Percentiles rank a stretch among this genome's conserved stretches.
Conservation (phyloP, 2,329 filamentous ascomycete genomes). For the Sclerotinia trifoliorum region DNA sequence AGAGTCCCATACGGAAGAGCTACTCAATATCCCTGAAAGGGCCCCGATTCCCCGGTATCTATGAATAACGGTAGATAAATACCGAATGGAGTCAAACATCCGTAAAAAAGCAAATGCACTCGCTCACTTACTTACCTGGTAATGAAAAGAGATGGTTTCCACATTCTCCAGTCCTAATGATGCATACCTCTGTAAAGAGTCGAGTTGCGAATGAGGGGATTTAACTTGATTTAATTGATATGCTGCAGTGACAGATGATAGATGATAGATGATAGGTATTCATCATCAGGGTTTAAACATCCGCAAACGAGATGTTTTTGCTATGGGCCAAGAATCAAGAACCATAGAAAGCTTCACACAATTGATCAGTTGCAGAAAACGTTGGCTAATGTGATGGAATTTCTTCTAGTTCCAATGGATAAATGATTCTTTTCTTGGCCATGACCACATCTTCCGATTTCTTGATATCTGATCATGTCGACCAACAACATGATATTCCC, state of each 20-base stretch:
- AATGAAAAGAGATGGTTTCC: background rate
- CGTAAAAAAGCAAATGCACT: background rate
- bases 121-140: too few relatives aligned
- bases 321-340: background rate
- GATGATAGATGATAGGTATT: background rate
- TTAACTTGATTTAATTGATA: background rate
- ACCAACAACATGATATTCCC: background rate
- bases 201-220: background rate
- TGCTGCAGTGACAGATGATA: background rate
- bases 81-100: background rate
- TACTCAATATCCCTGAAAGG: background rate
- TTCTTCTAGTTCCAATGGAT: background rate
- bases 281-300: background rate
- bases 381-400: background rate
- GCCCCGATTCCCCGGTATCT: background rate
- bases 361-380: slow-evolving; percentile 6
- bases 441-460: background rate
- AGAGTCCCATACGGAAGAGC: background rate
- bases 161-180: background rate
- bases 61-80: background rate
- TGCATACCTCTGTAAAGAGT: background rate
- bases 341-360: background rate
- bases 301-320: background rate
- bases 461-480: background rate
- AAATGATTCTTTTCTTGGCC: background rate